Percentiles rank a stretch among this genome's conserved stretches.
Conservation (phyloP, 768 basidiomycete species). For the Tricholomella constricta region DNA sequence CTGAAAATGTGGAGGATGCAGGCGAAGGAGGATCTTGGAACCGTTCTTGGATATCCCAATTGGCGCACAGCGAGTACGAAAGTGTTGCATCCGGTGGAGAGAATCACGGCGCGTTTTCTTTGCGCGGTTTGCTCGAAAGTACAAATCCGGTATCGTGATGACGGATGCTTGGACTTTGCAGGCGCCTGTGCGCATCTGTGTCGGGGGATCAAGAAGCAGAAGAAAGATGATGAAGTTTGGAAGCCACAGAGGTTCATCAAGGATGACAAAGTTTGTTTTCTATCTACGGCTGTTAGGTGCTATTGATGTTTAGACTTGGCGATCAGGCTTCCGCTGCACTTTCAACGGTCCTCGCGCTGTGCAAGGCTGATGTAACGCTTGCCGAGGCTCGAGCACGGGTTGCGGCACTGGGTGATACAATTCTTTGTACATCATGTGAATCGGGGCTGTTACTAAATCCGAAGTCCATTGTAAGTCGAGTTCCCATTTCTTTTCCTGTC, state of each 20-base stretch:
- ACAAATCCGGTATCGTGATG: conserved; percentile 32
- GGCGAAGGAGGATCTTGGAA: conserved; percentile 46
- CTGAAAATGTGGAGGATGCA: conserved; percentile 49
- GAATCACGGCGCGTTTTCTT: conserved; percentile 58
- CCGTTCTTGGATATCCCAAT: conserved; percentile 47
- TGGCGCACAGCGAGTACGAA: conserved; percentile 54
- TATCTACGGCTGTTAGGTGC: background rate
- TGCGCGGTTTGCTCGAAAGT: conserved; percentile 54
- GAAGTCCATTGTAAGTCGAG: conserved; percentile 43
- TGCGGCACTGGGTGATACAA: conserved; percentile 25
- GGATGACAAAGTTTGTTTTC: conserved; percentile 52
- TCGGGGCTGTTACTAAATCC: conserved; percentile 51
- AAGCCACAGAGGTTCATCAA: conserved; percentile 51
- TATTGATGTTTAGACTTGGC: background rate
- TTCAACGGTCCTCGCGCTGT: conserved; percentile 35
- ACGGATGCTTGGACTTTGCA: conserved; percentile 55
- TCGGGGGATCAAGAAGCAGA: conserved; percentile 30
- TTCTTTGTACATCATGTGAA: conserved; percentile 54
- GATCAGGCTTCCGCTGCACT: conserved; percentile 51
- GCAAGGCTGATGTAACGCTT: conserved; percentile 29
- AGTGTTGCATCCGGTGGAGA: conserved; percentile 55
- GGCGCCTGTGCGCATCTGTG: conserved; percentile 66
- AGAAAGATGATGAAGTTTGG: conserved; percentile 40
- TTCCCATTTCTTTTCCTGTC: background rate
- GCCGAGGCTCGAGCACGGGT: conserved; percentile 21